These are phyloP conservation scores for Plenodomus biglobosus DNA, from an alignment of 2,329 filamentous ascomycete genomes.

Conservation along the genomic window DNA sequence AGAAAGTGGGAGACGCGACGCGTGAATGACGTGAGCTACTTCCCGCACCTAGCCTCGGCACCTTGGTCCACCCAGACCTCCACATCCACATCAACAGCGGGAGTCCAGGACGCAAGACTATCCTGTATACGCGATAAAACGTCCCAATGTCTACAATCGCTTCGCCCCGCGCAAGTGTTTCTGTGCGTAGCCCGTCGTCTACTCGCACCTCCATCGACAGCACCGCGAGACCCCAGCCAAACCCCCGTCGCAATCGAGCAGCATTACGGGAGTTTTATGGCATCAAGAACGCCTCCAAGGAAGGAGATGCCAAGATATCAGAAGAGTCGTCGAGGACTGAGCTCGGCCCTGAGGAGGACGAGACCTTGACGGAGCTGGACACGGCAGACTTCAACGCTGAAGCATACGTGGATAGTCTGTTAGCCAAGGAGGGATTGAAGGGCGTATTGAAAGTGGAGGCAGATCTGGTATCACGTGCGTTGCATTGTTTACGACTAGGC, in stretches of 20 bases:
- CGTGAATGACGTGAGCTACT: slow-evolving; percentile 25
- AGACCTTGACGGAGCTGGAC: slow-evolving; percentile 70
- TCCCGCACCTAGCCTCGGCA: slow-evolving; percentile 22
- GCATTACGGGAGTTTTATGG: slow-evolving; percentile 96
- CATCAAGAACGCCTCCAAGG: slow-evolving; percentile 57
- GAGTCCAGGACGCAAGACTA: background rate
- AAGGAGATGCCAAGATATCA: slow-evolving; percentile 33
- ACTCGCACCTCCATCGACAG: slow-evolving; percentile 72
- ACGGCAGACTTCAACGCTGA: slow-evolving; percentile 69
- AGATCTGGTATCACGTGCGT: slow-evolving; percentile 59
- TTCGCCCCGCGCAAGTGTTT: slow-evolving; percentile 62
- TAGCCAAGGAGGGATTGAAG: slow-evolving; percentile 65
- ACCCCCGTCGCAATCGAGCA: slow-evolving; percentile 68
- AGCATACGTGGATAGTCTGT: slow-evolving; percentile 64
- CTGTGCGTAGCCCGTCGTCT: slow-evolving; percentile 67
- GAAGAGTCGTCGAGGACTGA: slow-evolving; percentile 34
- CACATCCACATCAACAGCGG: background rate
- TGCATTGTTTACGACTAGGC: background rate
- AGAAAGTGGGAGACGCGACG: slow-evolving; percentile 21
- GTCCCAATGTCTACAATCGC: slow-evolving; percentile 59
- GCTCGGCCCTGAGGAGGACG: slow-evolving; percentile 53
- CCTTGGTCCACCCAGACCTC: slow-evolving; percentile 4
- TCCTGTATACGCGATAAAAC: background rate
- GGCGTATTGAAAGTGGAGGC: slow-evolving; percentile 72
- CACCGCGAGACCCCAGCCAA: slow-evolving; percentile 44